Percentiles rank a stretch among this genome's conserved stretches.
These are phyloP conservation scores for Cladochytrium replicatum DNA, from an alignment of 192 early-diverging fungal genomes.

Conservation along the genomic window DNA sequence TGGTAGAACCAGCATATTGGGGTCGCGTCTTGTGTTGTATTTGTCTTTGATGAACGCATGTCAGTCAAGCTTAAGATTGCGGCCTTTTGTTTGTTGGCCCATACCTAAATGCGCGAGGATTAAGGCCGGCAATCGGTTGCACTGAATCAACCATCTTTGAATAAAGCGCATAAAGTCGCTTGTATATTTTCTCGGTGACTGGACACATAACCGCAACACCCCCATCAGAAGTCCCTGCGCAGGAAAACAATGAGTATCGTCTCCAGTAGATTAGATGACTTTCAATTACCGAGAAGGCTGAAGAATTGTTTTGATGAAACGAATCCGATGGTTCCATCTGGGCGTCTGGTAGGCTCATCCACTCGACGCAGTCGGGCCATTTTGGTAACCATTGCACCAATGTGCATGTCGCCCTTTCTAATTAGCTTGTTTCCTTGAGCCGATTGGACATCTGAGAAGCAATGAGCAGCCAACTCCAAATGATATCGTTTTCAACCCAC, in stretches of 20 bases:
- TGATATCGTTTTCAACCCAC: constrained; percentile 45
- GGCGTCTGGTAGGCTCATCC: constrained; percentile 5
- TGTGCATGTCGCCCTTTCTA: constrained; percentile 78
- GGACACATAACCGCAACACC: constrained; percentile 57
- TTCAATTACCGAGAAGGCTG: constrained; percentile 14
- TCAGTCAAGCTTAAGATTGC: no score
- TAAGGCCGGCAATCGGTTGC: constrained; percentile 78
- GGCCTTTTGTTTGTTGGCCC: no score
- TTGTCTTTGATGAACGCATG: no score
- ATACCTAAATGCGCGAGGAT: constrained; percentile 83
- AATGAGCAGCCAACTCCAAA: constrained; percentile 2
- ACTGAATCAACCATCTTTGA: constrained; percentile 73
- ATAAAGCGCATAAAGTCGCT: constrained; percentile 74
- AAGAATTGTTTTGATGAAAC: constrained; percentile 21
- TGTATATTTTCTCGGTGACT: constrained; percentile 85
- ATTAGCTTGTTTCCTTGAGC: constrained; percentile 80
- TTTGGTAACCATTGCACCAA: constrained; percentile 63
- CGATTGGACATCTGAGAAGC: constrained; percentile 67
- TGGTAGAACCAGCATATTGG: no score
- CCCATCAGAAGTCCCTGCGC: constrained; percentile 58
- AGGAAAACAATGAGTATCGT: constrained; percentile 13
- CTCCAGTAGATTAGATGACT: constrained; percentile 12
- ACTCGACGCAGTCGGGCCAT: constrained; percentile 50
- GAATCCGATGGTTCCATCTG: constrained; percentile 18
- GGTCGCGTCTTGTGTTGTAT: no score